phyloP scores from a whole-genome alignment of 2,329 filamentous ascomycete species.

The Ceratocystis huliohia region DNA sequence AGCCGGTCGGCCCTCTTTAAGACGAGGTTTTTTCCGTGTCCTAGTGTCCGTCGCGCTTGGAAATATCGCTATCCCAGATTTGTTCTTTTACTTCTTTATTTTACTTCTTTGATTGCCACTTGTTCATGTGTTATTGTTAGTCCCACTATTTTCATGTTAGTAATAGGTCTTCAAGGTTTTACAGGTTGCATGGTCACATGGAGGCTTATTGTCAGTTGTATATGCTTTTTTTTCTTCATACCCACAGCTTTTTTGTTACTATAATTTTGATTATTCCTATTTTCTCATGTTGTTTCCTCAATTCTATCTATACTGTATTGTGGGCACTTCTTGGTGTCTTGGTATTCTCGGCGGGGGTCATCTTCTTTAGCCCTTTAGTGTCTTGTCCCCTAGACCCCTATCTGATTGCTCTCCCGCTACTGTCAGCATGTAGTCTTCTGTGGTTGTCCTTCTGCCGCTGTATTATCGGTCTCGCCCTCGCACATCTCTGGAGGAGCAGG shows the following conservation, averaged over 20 bases:
- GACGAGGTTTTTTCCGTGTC: neutral
- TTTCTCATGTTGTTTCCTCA: neutral
- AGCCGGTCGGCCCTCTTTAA: neutral
- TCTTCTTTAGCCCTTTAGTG: no score
- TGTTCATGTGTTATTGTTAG: neutral
- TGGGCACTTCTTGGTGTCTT: neutral
- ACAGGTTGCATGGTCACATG: neutral
- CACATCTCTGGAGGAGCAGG: slow-evolving; percentile 15
- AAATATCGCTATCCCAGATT: neutral
- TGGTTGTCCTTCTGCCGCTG: neutral
- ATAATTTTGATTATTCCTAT: neutral
- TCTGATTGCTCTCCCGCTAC: neutral
- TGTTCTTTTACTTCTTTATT: neutral
- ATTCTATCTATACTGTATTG: neutral
- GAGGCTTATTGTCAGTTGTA: neutral
- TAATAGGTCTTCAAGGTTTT: neutral
- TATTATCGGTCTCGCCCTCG: neutral
- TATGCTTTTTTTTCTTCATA: neutral
- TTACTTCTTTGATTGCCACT: neutral
- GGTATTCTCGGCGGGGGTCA: no score
- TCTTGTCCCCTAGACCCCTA: neutral
- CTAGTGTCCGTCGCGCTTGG: neutral
- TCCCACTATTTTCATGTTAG: neutral
- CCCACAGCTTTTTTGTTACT: neutral
- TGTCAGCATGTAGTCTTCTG: neutral